Conservation (phyloP, 805 yeast genomes). For the Grigorovia jiainica region DNA sequence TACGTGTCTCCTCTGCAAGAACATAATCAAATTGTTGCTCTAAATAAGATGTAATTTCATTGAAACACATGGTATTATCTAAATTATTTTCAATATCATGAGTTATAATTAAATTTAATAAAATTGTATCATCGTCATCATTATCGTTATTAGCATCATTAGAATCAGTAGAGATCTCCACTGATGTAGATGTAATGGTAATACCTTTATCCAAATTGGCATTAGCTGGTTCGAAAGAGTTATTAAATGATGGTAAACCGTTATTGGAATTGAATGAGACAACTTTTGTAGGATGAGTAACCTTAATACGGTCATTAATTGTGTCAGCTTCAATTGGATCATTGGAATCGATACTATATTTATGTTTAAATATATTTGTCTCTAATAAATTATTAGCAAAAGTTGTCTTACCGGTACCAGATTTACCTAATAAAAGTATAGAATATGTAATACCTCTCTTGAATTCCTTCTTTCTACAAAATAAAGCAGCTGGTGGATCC, state of each 20-base stretch:
- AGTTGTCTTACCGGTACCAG: slow-evolving; percentile 73
- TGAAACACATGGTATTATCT: slow-evolving; percentile 58
- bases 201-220: slow-evolving; percentile 65
- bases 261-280: slow-evolving; percentile 52
- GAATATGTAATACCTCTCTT: slow-evolving; percentile 69
- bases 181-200: slow-evolving; percentile 44
- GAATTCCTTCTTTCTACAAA: slow-evolving; percentile 53
- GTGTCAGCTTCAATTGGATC: slow-evolving; percentile 7
- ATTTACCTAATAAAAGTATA: slow-evolving; percentile 60
- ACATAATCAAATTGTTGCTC: slow-evolving; percentile 73
- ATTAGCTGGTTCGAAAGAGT: slow-evolving; percentile 52
- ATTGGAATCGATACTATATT: slow-evolving; percentile 32
- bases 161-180: slow-evolving; percentile 22
- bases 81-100: slow-evolving; percentile 76
- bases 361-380: slow-evolving; percentile 51
- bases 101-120: slow-evolving; percentile 57
- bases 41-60: slow-evolving; percentile 54
- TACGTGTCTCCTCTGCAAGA: slow-evolving; percentile 78
- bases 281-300: slow-evolving; percentile 27
- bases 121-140: slow-evolving; percentile 32
- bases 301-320: slow-evolving; percentile 13
- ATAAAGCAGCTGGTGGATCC: slow-evolving; percentile 16
- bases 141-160: slow-evolving; percentile 2
- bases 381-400: slow-evolving; percentile 61
- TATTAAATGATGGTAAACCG: slow-evolving; percentile 49